Base-by-base conservation (phyloP, 352 stramenopile genomes). In the Globisporangium nunn region DNA sequence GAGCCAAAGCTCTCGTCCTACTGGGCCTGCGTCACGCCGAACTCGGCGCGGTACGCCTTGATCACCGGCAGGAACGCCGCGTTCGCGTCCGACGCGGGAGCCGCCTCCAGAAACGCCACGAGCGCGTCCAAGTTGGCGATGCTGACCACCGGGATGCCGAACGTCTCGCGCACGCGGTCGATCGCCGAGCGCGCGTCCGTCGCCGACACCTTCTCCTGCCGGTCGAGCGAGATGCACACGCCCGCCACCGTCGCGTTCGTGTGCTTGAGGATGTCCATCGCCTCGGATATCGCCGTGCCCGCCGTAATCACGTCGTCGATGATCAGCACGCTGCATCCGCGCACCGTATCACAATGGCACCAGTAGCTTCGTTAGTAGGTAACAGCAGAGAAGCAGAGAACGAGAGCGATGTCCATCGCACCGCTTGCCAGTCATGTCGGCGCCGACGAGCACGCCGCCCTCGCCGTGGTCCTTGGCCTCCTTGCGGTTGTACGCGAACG, bases 261-360 rank as follows among this genome's bases (percentile, higher is more conserved):
- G 50, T 78, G 71, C 61, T 89, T 71, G 7, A 99, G 71, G 54
- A 98, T 92, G 29, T 71, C 68, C 52, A 97, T 92, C 11, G 92
- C 95, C 67, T 99, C 95, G 35, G 93, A 85, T 62, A 99, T 98
- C 17, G 97, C 97, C 55, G 97, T 99, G 39, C 97, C 97, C 12
- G 96, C 97, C 6, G 96, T 99, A 64, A 99, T 99, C 18, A 99
- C 97, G 80, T 99, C 97, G 72, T 99, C 97, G 51, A 99, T 91
- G 59, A 99, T 94, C 39, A 99, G 72, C 23, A 99, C 96, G 40
- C 83, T 93, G 56, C 37, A 48, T 37, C 54, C 15, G 33, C 33
- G 23, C 23, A 23, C 23, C 23, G 23, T 23, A 23, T 23, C 33
- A 37, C 35, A 40, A 6, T 10, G 12, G 33, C 35, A 11, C 35